A percentile compares a stretch with the other conserved stretches of the same genome.
These are phyloP conservation scores for Chytriomyces confervae DNA, from an alignment of 192 early-diverging fungal species.

Conservation along the genomic window DNA sequence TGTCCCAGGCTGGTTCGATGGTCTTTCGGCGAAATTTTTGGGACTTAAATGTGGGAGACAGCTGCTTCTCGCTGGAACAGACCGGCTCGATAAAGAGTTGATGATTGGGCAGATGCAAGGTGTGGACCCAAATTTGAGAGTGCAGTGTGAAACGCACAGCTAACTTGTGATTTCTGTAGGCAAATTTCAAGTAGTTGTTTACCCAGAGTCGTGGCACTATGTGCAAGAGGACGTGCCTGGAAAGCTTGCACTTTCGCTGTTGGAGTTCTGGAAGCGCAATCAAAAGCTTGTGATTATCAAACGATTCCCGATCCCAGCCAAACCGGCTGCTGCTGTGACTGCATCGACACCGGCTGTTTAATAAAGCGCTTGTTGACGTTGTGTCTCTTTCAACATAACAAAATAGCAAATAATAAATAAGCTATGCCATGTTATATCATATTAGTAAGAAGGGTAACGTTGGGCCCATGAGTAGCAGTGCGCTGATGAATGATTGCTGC, in stretches of 20 bases:
- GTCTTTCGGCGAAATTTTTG: conserved; percentile 51
- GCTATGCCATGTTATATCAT: too few relatives aligned
- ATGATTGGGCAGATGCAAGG: conserved; percentile 61
- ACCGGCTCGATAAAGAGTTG: conserved; percentile 57
- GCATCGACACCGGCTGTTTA: too few relatives aligned
- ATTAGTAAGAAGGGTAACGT: too few relatives aligned
- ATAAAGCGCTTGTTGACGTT: too few relatives aligned
- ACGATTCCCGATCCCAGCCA: conserved; percentile 27
- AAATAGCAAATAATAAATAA: too few relatives aligned
- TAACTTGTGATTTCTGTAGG: conserved; percentile 16
- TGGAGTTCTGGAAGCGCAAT: conserved; percentile 43
- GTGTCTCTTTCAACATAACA: too few relatives aligned
- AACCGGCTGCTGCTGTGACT: not conserved
- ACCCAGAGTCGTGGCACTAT: conserved; percentile 53
- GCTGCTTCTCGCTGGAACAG: conserved; percentile 55
- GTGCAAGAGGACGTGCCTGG: conserved; percentile 56
- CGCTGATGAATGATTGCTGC: too few relatives aligned
- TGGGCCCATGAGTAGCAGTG: too few relatives aligned
- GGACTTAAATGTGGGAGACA: conserved; percentile 36
- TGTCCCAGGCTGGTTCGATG: conserved; percentile 54
- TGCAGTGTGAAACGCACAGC: not conserved
- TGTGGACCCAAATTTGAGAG: too few relatives aligned
- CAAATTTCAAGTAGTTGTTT: conserved; percentile 57
- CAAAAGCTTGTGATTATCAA: conserved; percentile 31
- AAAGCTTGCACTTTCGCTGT: conserved; percentile 40